Conservation (phyloP, 2,329 filamentous ascomycete species). For the Chalaropsis thielavioides region DNA sequence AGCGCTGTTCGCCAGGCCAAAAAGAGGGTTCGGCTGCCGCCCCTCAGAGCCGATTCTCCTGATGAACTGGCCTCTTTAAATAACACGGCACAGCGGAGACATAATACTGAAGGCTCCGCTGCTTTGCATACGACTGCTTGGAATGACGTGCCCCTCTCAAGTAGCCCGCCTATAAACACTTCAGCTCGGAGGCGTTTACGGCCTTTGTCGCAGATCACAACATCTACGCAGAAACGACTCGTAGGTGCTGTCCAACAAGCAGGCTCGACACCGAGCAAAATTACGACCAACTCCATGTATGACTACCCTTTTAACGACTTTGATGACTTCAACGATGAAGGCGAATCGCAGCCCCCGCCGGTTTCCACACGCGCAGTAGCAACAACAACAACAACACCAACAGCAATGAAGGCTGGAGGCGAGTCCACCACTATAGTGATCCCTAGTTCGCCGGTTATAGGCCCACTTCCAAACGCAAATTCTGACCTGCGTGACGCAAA, state of each 20-base stretch:
- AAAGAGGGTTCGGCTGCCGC: slow-evolving; percentile 6
- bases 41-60: neutral
- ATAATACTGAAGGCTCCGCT: neutral
- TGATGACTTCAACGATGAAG: slow-evolving; percentile 15
- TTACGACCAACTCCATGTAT: neutral
- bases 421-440: neutral
- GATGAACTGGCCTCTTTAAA: slow-evolving; percentile 8
- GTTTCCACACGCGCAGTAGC: neutral
- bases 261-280: neutral
- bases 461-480: neutral
- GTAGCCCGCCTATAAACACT: slow-evolving; percentile 13
- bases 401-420: too few relatives aligned
- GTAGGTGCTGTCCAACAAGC: neutral
- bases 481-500: neutral
- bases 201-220: slow-evolving; percentile 8
- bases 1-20: slow-evolving; percentile 5
- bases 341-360: neutral
- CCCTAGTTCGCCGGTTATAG: slow-evolving; percentile 3
- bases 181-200: slow-evolving; percentile 4
- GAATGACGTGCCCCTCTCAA: slow-evolving; percentile 7
- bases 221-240: neutral
- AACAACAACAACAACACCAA: too few relatives aligned
- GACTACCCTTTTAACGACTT: slow-evolving; percentile 18
- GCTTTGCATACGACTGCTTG: neutral
- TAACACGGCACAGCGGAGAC: neutral